phyloP scores from a whole-genome alignment of 2,329 filamentous ascomycete species.

The Ascosphaera acerosa region DNA sequence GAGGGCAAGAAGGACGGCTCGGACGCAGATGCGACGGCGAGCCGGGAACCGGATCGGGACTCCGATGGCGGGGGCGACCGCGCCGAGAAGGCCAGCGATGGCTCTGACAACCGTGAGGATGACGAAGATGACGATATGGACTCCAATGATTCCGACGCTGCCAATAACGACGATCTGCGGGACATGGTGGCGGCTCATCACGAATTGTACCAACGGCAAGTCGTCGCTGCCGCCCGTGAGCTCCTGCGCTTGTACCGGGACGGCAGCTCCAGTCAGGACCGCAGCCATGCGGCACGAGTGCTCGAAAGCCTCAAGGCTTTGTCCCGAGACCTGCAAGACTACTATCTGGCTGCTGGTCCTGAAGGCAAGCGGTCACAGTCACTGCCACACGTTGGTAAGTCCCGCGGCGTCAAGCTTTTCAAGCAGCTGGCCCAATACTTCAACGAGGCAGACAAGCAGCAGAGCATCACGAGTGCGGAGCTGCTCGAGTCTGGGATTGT shows the following conservation, averaged over 20 bases:
- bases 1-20: slow-evolving; percentile 5
- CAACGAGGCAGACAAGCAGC: slow-evolving; percentile 50
- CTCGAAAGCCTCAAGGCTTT: slow-evolving; percentile 46
- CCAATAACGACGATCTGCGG: neutral
- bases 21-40: slow-evolving; percentile 1
- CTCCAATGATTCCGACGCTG: neutral
- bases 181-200: neutral
- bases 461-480: slow-evolving; percentile 90
- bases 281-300: slow-evolving; percentile 53
- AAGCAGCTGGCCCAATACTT: slow-evolving; percentile 57
- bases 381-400: neutral
- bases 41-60: slow-evolving; percentile 1
- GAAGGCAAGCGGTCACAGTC: slow-evolving; percentile 7
- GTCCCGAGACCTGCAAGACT: slow-evolving; percentile 43
- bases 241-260: slow-evolving; percentile 69
- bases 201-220: slow-evolving; percentile 30
- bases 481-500: slow-evolving; percentile 78
- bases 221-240: slow-evolving; percentile 49
- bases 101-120: slow-evolving; percentile 13
- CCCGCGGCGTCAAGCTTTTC: slow-evolving; percentile 41
- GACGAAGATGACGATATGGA: slow-evolving; percentile 15
- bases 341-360: slow-evolving; percentile 30
- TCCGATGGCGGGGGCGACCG: slow-evolving; percentile 3
- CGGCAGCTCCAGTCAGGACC: slow-evolving; percentile 46
- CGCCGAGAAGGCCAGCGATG: slow-evolving; percentile 8